Percentiles rank a stretch among this genome's conserved stretches.
Evolutionary conservation across 2,329 filamentous ascomycete species (phyloP).

Genomic region (Colletotrichum sidae): DNA sequence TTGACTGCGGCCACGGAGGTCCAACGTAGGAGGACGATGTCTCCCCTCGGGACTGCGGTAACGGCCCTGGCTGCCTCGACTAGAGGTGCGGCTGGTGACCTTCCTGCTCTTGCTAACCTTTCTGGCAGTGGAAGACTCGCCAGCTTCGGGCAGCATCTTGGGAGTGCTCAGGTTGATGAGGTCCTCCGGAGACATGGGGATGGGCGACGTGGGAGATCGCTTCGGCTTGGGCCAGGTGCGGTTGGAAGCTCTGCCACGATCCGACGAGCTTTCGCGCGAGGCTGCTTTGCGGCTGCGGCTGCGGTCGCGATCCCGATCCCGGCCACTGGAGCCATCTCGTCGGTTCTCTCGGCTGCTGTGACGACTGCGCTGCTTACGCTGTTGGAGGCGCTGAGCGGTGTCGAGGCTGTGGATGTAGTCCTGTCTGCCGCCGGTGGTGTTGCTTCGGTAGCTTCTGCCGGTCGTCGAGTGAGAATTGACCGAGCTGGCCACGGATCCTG

Average conservation of each 20-base stretch:
- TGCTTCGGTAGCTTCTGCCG: constrained; percentile 63
- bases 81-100: constrained; percentile 60
- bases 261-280: constrained; percentile 73
- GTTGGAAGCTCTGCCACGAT: constrained; percentile 74
- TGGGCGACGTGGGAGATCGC: constrained; percentile 88
- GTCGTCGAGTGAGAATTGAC: constrained; percentile 67
- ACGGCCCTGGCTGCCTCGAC: constrained; percentile 55
- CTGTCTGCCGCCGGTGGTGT: constrained; percentile 65
- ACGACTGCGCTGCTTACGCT: constrained; percentile 64
- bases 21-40: constrained; percentile 54
- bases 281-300: constrained; percentile 62
- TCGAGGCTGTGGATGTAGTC: constrained; percentile 90
- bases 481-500: constrained; percentile 68
- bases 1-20: constrained; percentile 72
- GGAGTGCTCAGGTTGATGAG: constrained; percentile 71
- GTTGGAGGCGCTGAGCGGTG: constrained; percentile 74
- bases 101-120: constrained; percentile 53
- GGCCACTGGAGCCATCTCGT: constrained; percentile 51
- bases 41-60: constrained; percentile 60
- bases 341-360: constrained; percentile 64
- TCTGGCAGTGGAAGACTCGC: constrained; percentile 58
- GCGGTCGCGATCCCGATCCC: constrained; percentile 56
- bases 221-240: constrained; percentile 80
- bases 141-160: constrained; percentile 43
- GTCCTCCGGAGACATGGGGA: constrained; percentile 95